These are phyloP conservation scores for Helotiales sp. DNA, from an alignment of 2,329 filamentous ascomycete species.

Conservation along the genomic window DNA sequence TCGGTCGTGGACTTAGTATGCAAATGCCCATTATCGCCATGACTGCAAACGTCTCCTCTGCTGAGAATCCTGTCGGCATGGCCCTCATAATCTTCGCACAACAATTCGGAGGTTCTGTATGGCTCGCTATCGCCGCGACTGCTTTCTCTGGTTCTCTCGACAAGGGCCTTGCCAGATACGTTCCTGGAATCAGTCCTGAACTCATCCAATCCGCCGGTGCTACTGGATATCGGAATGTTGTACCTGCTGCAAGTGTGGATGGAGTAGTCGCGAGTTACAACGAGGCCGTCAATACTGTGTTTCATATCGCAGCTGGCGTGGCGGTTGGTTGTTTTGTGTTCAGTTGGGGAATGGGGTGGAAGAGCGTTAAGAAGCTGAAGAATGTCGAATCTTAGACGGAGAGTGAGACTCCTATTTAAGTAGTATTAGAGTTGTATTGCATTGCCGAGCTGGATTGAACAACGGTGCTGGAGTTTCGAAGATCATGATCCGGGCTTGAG, in stretches of 20 bases:
- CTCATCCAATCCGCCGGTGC: slow-evolving; percentile 42
- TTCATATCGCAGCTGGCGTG: slow-evolving; percentile 42
- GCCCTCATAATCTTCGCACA: slow-evolving; percentile 38
- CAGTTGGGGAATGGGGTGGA: slow-evolving; percentile 47
- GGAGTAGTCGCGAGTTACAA: slow-evolving; percentile 43
- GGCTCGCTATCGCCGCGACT: slow-evolving; percentile 32
- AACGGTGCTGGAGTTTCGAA: no score
- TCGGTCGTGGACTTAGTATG: slow-evolving; percentile 22
- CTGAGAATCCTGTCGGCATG: slow-evolving; percentile 34
- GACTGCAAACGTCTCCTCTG: slow-evolving; percentile 32
- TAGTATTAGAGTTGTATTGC: not conserved
- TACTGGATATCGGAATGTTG: slow-evolving; percentile 38
- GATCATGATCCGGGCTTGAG: no score
- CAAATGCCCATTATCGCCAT: slow-evolving; percentile 35
- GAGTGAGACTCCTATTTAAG: not conserved
- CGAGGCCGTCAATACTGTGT: slow-evolving; percentile 39
- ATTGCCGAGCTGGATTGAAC: no score
- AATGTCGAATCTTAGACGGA: not conserved
- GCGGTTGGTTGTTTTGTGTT: slow-evolving; percentile 36
- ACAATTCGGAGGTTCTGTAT: slow-evolving; percentile 34
- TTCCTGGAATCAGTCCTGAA: slow-evolving; percentile 34
- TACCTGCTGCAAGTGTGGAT: slow-evolving; percentile 34
- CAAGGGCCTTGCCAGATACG: slow-evolving; percentile 33
- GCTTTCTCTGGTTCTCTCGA: slow-evolving; percentile 37
- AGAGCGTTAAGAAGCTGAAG: slow-evolving; percentile 42